phyloP scores from a whole-genome alignment of 805 yeast species.

The Komagataella populi region DNA sequence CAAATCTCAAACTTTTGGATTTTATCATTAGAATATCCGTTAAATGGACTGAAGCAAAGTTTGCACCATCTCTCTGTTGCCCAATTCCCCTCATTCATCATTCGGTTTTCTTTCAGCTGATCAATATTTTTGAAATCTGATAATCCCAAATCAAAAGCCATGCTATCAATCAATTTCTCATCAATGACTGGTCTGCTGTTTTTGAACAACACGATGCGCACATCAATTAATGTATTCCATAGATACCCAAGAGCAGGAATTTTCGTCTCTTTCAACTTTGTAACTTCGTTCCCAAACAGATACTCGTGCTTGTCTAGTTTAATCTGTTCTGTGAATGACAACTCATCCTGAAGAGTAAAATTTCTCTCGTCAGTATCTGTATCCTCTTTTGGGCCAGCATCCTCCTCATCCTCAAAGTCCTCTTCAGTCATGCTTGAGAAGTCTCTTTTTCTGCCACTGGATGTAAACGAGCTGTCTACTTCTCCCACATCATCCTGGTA shows the following conservation, averaged over 20 bases:
- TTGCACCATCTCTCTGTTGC: slow-evolving; percentile 15
- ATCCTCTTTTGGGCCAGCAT: slow-evolving; percentile 3
- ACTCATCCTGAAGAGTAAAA: neutral
- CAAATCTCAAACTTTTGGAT: slow-evolving; percentile 17
- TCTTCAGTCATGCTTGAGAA: neutral
- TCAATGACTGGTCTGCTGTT: slow-evolving; percentile 24
- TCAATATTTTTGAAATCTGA: slow-evolving; percentile 7
- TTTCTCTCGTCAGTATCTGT: slow-evolving; percentile 1
- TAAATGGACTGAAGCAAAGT: slow-evolving; percentile 16
- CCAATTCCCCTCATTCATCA: slow-evolving; percentile 17
- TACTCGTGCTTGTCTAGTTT: slow-evolving; percentile 13
- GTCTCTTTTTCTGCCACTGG: neutral
- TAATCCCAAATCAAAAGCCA: slow-evolving; percentile 7
- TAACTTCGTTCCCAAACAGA: slow-evolving; percentile 16
- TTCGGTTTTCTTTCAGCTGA: slow-evolving; percentile 9
- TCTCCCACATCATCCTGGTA: slow-evolving; percentile 4
- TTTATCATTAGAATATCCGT: slow-evolving; percentile 1
- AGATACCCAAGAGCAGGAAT: slow-evolving; percentile 42
- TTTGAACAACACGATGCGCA: slow-evolving; percentile 32
- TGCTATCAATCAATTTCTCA: slow-evolving; percentile 15
- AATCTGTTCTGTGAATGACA: slow-evolving; percentile 12
- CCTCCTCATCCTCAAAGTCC: slow-evolving; percentile 1
- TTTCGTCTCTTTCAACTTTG: slow-evolving; percentile 17
- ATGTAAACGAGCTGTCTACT: slow-evolving; percentile 1
- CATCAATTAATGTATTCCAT: slow-evolving; percentile 39